These are phyloP conservation scores for Chytriomyces sp. DNA, from an alignment of 192 early-diverging fungal genomes.

Conservation along the genomic window DNA sequence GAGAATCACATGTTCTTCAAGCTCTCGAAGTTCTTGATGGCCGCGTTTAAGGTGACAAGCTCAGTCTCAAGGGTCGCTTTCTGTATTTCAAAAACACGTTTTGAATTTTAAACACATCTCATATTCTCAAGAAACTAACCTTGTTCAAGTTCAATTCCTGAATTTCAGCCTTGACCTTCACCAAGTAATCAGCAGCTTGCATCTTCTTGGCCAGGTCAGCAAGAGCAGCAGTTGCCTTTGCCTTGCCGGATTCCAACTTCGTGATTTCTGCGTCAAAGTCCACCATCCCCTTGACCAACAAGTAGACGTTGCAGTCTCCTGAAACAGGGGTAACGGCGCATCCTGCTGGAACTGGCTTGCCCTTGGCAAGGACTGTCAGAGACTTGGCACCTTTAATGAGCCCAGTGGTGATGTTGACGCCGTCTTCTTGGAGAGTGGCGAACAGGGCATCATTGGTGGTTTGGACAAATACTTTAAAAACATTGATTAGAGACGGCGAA, in stretches of 20 bases:
- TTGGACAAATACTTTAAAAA: conserved; percentile 63
- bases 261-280: conserved; percentile 83
- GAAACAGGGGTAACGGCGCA: conserved; percentile 75
- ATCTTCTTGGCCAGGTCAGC: conserved; percentile 69
- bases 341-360: conserved; percentile 71
- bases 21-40: conserved; percentile 69
- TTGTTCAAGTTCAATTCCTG: conserved; percentile 74
- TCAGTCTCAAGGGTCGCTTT: conserved; percentile 75
- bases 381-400: conserved; percentile 77
- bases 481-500: conserved; percentile 20
- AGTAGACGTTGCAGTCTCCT: conserved; percentile 72
- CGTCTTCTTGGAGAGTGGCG: conserved; percentile 63
- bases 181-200: conserved; percentile 68
- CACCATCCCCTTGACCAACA: conserved; percentile 81
- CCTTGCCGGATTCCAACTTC: conserved; percentile 78
- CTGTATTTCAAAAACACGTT: conserved; percentile 39
- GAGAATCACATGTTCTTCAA: conserved; percentile 42
- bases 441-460: conserved; percentile 48
- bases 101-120: background rate
- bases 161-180: conserved; percentile 72
- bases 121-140: conserved; percentile 38
- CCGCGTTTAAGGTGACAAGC: conserved; percentile 69
- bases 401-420: conserved; percentile 63
- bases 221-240: conserved; percentile 64
- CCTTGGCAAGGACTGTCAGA: conserved; percentile 62